Evolutionary conservation across 2,329 filamentous ascomycete genomes (phyloP), one percentile per base, ranked within the genome.

Genomic region (Clonostachys rhizophaga): DNA sequence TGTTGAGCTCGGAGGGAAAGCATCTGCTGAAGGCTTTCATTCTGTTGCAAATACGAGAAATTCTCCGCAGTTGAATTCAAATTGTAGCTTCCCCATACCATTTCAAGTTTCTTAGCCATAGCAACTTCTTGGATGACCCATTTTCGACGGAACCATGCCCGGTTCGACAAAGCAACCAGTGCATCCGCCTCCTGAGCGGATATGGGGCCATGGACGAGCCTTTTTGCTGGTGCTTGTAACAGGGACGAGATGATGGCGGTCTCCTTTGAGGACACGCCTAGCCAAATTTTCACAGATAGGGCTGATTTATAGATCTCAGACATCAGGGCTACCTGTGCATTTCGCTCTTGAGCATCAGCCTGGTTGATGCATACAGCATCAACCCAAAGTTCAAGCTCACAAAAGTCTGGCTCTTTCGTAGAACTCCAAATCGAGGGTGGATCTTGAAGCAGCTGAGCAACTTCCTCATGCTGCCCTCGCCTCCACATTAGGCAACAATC

Each of bases 341-440:
- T 45, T 16, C 50, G 45, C 11, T 56, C 53, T 5, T 41, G 16
- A 10, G 37, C 12, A 6, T 54, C 46, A 3, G 24, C 14, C 47
- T 56, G 54, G 17, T 56, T 45, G 34, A 56, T 53, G 13, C 51
- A 56, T 40, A 55, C 47, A 2, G 50, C 54, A 8, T 56, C 54
- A 7, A 54, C 46, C 52, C 54, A 55, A 5, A 47, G 46, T 43
- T 43, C 24, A n/a, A 39, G 17, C 14, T 39, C 14, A 17, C 40
- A 17, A 14, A 42, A n/a, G 40, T 17, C 12, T 24, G 40, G 40
- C 18, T 42, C 40, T 42, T 14, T 17, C 40, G 40, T n/a, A 42
- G 40, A 24, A 17, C 24, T 30, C 24, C 24, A 30, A 30, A 30
- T 30, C 24, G 24, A 30, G 10, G 10, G 13, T 30, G 42, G 42